phyloP scores from a whole-genome alignment of 805 yeast genomes.

The Maudiozyma saulgeensis region DNA sequence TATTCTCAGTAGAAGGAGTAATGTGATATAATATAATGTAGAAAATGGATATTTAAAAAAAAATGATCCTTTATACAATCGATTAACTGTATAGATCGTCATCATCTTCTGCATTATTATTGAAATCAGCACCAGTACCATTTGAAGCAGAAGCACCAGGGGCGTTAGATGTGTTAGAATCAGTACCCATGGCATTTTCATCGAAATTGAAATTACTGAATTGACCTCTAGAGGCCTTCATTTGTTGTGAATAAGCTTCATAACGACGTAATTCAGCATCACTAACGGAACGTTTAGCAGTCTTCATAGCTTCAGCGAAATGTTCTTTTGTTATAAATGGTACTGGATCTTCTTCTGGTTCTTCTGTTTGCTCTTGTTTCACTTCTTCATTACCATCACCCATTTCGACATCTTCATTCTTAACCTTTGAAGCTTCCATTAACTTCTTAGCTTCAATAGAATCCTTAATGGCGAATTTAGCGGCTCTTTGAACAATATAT shows the following conservation, averaged over 20 bases:
- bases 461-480: conserved; percentile 96
- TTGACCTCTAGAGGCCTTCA: conserved; percentile 93
- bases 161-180: conserved; percentile 34
- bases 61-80: conserved; percentile 16
- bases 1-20: not conserved
- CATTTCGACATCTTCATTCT: conserved; percentile 40
- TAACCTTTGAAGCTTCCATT: conserved; percentile 37
- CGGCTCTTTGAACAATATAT: conserved; percentile 96
- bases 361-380: conserved; percentile 26
- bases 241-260: conserved; percentile 95
- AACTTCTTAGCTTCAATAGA: conserved; percentile 76
- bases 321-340: conserved; percentile 91
- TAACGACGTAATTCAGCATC: conserved; percentile 97
- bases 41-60: not conserved
- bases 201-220: conserved; percentile 82
- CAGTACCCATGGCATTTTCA: conserved; percentile 42
- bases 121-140: conserved; percentile 37
- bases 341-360: conserved; percentile 81
- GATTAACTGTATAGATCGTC: conserved; percentile 53
- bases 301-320: conserved; percentile 99
- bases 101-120: conserved; percentile 41
- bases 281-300: conserved; percentile 94
- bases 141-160: conserved; percentile 29
- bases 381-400: conserved; percentile 30
- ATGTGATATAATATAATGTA: not conserved